Evolutionary conservation across 192 early-diverging fungal genomes (phyloP).

Genomic region (Chytriomyces sp.): DNA sequence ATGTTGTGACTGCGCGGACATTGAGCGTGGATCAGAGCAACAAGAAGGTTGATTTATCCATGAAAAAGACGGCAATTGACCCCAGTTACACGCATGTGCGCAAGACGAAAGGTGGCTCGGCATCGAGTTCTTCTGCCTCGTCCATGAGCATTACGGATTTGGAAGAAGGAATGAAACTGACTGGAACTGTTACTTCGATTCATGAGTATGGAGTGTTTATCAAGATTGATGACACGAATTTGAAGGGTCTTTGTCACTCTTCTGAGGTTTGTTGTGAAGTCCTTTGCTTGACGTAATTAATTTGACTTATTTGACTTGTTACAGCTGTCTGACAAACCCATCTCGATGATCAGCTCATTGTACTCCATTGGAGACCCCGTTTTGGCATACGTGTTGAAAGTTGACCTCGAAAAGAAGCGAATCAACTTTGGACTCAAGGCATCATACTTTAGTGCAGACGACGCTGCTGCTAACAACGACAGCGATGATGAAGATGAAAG

Average conservation of each 20-base stretch:
- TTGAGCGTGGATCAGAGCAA: slow-evolving; percentile 60
- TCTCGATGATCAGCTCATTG: slow-evolving; percentile 68
- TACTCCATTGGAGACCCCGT: slow-evolving; percentile 86
- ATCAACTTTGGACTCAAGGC: slow-evolving; percentile 83
- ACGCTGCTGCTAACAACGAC: slow-evolving; percentile 46
- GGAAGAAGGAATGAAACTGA: slow-evolving; percentile 73
- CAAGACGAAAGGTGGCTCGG: not conserved
- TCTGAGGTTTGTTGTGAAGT: no score
- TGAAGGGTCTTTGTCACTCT: slow-evolving; percentile 85
- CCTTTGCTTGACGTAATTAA: no score
- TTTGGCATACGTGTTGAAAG: slow-evolving; percentile 77
- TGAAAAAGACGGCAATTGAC: slow-evolving; percentile 48
- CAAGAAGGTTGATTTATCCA: slow-evolving; percentile 72
- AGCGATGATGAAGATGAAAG: slow-evolving; percentile 52
- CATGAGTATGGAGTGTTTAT: slow-evolving; percentile 83
- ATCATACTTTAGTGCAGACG: slow-evolving; percentile 77
- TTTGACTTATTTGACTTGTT: no score
- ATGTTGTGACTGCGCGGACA: slow-evolving; percentile 78
- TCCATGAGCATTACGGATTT: slow-evolving; percentile 59
- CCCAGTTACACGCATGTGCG: slow-evolving; percentile 46
- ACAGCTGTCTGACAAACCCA: slow-evolving; percentile 77
- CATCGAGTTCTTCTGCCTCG: slow-evolving; percentile 1
- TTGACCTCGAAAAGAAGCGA: slow-evolving; percentile 70
- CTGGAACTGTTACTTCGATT: slow-evolving; percentile 76
- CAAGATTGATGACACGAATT: slow-evolving; percentile 71